Percentiles rank a stretch among this genome's conserved stretches.
Evolutionary conservation across 2,329 filamentous ascomycete species (phyloP).

Genomic region (Alternaria dauci): DNA sequence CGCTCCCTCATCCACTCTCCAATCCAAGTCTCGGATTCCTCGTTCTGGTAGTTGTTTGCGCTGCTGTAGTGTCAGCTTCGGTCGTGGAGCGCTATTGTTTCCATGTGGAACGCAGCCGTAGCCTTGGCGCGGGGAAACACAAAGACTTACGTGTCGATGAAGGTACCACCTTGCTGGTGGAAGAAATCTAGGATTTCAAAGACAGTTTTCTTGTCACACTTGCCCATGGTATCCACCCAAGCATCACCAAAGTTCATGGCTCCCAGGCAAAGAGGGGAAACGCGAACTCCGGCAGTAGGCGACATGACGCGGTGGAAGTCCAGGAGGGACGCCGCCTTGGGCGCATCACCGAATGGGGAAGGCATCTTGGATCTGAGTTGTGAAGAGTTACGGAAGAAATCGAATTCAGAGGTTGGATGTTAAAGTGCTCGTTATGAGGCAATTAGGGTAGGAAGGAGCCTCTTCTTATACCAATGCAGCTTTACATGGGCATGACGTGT

Average conservation of each 20-base stretch:
- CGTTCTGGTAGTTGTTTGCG: slow-evolving; percentile 58
- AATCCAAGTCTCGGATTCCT: slow-evolving; percentile 59
- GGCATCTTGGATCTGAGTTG: slow-evolving; percentile 20
- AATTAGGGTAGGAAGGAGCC: slow-evolving; percentile 2
- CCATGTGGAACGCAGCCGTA: background rate
- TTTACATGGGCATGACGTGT: slow-evolving; percentile 17
- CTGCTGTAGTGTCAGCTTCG: slow-evolving; percentile 29
- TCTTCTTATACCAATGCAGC: slow-evolving; percentile 5
- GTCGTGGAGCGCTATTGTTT: background rate
- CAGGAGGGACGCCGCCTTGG: slow-evolving; percentile 51
- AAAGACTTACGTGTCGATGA: slow-evolving; percentile 58
- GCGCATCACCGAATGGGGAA: slow-evolving; percentile 37
- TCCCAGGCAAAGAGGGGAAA: slow-evolving; percentile 63
- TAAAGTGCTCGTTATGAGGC: background rate
- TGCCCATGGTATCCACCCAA: slow-evolving; percentile 55
- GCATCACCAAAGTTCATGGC: slow-evolving; percentile 64
- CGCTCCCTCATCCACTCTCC: slow-evolving; percentile 61
- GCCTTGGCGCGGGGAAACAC: background rate
- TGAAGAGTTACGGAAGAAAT: background rate
- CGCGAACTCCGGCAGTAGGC: slow-evolving; percentile 60
- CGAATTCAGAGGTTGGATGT: background rate
- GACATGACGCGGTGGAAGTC: slow-evolving; percentile 63
- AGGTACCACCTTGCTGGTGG: slow-evolving; percentile 59
- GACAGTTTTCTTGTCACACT: slow-evolving; percentile 55
- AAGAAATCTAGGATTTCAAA: slow-evolving; percentile 60